Evolutionary conservation across 2,329 filamentous ascomycete genomes (phyloP), one percentile per base, ranked within the genome.

Genomic region (Neonectria neomacrospora): DNA sequence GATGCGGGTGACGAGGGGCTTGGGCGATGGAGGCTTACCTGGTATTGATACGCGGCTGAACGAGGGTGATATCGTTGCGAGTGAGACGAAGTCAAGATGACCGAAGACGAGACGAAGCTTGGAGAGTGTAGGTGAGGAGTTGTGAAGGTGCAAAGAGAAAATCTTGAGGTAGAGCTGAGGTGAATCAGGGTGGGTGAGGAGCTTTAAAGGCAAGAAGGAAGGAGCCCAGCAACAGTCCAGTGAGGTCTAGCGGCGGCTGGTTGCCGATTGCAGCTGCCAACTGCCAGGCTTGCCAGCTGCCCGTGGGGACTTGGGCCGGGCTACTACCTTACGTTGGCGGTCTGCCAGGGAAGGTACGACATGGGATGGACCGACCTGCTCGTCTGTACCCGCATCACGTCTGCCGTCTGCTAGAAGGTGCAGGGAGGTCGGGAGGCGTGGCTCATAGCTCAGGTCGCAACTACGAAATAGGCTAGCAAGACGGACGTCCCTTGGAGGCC

Each of bases 141-240:
- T 59, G 65, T 65, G 66, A 67, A 69, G 65, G 65, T 71, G 65
- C 62, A 72, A 63, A 67, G 64, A 64, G 53, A 57, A 58, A 67
- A 54, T 64, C 50, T 44, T 64, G 57, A 65, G 61, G 61, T 32
- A 57, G 61, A 65, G 63, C 50, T 65, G 61, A 54, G 42, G 57
- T 65, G 63, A 61, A 71, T 71, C 64, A 66, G 63, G 68, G 65
- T 65, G 66, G 57, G 66, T 32, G 63, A 70, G 48, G 53, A 57
- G 67, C 64, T 73, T 73, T 73, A 73, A 68, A 69, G 65, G 61
- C 58, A 60, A 42, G 52, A 66, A 58, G 67, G 71, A 65, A 63
- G 61, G 63, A 65, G 58, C 51, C 22, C 52, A 57, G 61, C 56
- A 60, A 56, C 52, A 55, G 55, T 67, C 62, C 58, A 57, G 64